phyloP scores from a whole-genome alignment of 2,329 filamentous ascomycete genomes.

The Diaporthe aspalathi region DNA sequence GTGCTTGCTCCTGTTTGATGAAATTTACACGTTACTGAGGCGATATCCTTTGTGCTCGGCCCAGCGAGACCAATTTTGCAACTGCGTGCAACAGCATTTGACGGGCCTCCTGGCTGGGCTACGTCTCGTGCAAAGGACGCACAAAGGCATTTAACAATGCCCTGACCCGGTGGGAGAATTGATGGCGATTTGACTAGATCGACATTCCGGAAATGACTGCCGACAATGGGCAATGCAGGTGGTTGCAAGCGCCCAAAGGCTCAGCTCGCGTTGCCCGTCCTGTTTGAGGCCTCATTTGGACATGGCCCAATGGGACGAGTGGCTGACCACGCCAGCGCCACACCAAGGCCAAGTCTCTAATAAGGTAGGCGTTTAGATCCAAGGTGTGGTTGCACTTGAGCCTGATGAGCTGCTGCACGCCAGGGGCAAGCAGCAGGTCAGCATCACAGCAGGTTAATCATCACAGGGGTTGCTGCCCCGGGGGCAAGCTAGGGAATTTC shows the following conservation, averaged over 20 bases:
- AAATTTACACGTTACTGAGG: neutral
- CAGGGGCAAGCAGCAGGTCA: slow-evolving; percentile 1
- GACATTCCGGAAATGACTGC: slow-evolving; percentile 20
- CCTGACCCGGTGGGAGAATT: neutral
- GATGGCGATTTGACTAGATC: neutral
- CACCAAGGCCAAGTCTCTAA: slow-evolving; percentile 3
- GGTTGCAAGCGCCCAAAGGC: slow-evolving; percentile 20
- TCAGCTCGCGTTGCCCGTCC: slow-evolving; percentile 25
- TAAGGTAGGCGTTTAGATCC: slow-evolving; percentile 15
- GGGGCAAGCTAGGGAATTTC: neutral
- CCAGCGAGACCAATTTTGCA: neutral
- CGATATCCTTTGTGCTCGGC: neutral
- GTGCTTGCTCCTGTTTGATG: neutral
- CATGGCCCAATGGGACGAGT: slow-evolving; percentile 26
- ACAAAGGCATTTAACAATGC: neutral
- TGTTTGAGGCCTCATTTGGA: slow-evolving; percentile 33
- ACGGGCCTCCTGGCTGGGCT: neutral
- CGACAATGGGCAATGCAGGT: slow-evolving; percentile 13
- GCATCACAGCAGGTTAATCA: neutral
- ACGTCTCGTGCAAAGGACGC: neutral
- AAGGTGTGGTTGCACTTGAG: slow-evolving; percentile 22
- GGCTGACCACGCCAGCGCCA: slow-evolving; percentile 18
- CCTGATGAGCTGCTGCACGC: slow-evolving; percentile 1
- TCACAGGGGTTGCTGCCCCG: slow-evolving; percentile 3
- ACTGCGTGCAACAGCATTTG: neutral